Evolutionary conservation across 2,329 filamentous ascomycete genomes (phyloP).

Genomic region (Cladosporium sp.): DNA sequence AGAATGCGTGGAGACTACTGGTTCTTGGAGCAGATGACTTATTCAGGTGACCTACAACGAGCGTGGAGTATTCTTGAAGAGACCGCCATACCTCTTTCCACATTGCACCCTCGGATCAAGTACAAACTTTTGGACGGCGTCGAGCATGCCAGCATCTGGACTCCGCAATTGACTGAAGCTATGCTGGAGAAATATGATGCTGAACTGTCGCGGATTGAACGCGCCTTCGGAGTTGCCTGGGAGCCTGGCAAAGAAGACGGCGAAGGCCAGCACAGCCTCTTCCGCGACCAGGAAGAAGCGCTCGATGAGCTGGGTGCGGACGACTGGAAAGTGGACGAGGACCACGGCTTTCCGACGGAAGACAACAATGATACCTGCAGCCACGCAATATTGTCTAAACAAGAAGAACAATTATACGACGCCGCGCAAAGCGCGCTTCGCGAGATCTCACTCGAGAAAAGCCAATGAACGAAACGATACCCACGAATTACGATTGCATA

Average conservation of each 20-base stretch:
- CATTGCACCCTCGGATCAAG: constrained; percentile 19
- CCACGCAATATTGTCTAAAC: constrained; percentile 12
- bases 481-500: background rate
- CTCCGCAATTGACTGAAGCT: constrained; percentile 23
- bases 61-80: constrained; percentile 31
- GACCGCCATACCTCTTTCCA: constrained; percentile 19
- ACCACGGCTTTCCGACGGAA: constrained; percentile 29
- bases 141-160: constrained; percentile 23
- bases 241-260: constrained; percentile 16
- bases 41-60: constrained; percentile 24
- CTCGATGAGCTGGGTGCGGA: constrained; percentile 25
- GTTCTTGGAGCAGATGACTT: constrained; percentile 33
- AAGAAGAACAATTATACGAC: constrained; percentile 22
- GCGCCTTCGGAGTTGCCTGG: constrained; percentile 30
- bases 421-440: constrained; percentile 16
- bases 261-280: constrained; percentile 24
- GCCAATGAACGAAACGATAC: background rate
- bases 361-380: constrained; percentile 9
- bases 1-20: constrained; percentile 29
- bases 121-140: constrained; percentile 24
- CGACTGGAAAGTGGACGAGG: constrained; percentile 22
- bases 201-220: constrained; percentile 29
- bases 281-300: constrained; percentile 25
- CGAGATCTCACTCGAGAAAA: background rate
- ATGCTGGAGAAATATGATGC: constrained; percentile 27